A percentile compares a stretch with the other conserved stretches of the same genome.
These are phyloP conservation scores for Didymellaceae sp. DNA, from an alignment of 2,329 filamentous ascomycete genomes.

Conservation along the genomic window DNA sequence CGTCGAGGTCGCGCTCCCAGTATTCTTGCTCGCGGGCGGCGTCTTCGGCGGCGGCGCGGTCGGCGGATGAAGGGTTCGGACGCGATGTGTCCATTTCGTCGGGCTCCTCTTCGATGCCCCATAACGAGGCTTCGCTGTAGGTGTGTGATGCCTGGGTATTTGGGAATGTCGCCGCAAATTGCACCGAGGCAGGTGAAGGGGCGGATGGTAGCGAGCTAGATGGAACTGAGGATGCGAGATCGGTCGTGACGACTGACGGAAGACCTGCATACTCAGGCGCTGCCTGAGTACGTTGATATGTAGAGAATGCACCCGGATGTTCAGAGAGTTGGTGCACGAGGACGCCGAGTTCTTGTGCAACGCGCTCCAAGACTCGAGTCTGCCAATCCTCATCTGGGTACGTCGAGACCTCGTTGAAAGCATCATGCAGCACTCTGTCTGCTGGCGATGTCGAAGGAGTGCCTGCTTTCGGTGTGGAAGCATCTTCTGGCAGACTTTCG, in stretches of 20 bases:
- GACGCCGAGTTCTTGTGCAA: slow-evolving; percentile 85
- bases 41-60: slow-evolving; percentile 36
- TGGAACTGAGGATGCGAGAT: slow-evolving; percentile 30
- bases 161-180: slow-evolving; percentile 59
- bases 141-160: slow-evolving; percentile 40
- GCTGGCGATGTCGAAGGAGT: slow-evolving; percentile 28
- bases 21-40: slow-evolving; percentile 68
- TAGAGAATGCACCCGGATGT: slow-evolving; percentile 87
- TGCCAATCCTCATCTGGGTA: slow-evolving; percentile 66
- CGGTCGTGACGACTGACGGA: slow-evolving; percentile 52
- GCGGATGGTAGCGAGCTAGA: slow-evolving; percentile 39
- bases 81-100: slow-evolving; percentile 57
- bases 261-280: slow-evolving; percentile 80
- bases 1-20: slow-evolving; percentile 91
- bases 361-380: slow-evolving; percentile 77
- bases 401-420: slow-evolving; percentile 38
- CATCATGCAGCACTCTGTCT: slow-evolving; percentile 28
- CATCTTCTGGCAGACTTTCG: slow-evolving; percentile 68
- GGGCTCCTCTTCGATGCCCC: slow-evolving; percentile 70
- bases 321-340: slow-evolving; percentile 83
- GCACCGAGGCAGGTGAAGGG: slow-evolving; percentile 45
- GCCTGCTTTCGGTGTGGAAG: slow-evolving; percentile 24
- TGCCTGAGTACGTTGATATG: slow-evolving; percentile 68
- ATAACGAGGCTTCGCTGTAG: slow-evolving; percentile 63
- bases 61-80: slow-evolving; percentile 20